Percentiles rank a stretch among this genome's conserved stretches.
Conservation (phyloP, 2,329 filamentous ascomycete genomes). For the Phaeoacremonium minimum region DNA sequence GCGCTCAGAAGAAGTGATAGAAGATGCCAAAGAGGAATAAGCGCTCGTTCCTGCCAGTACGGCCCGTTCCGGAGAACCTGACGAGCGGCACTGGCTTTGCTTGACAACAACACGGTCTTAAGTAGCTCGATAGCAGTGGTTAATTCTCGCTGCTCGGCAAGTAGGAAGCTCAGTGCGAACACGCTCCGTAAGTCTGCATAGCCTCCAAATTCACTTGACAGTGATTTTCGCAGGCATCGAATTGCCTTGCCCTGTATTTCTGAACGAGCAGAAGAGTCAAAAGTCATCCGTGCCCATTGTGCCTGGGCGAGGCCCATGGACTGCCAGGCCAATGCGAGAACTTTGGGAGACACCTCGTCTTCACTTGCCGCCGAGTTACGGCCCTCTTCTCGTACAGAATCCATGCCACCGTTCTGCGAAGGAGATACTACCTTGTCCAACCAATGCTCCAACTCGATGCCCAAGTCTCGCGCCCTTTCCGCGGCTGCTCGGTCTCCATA, state of each 20-base stretch:
- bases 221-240: constrained; percentile 66
- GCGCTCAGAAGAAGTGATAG: constrained; percentile 82
- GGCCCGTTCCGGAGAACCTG: constrained; percentile 39
- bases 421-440: constrained; percentile 54
- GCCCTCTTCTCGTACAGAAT: constrained; percentile 13
- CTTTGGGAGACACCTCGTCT: constrained; percentile 47
- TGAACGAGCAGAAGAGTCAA: constrained; percentile 65
- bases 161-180: constrained; percentile 77
- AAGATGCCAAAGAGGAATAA: constrained; percentile 87
- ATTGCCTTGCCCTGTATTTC: constrained; percentile 76
- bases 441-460: constrained; percentile 69
- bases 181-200: constrained; percentile 69
- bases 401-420: constrained; percentile 14
- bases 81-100: constrained; percentile 40
- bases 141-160: constrained; percentile 82
- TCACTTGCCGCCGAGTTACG: constrained; percentile 12
- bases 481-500: constrained; percentile 73
- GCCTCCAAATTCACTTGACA: constrained; percentile 62
- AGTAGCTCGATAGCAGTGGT: constrained; percentile 76
- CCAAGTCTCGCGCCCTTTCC: constrained; percentile 73
- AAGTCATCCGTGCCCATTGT: constrained; percentile 81
- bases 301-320: constrained; percentile 83
- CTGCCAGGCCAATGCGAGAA: constrained; percentile 71
- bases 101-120: constrained; percentile 67
- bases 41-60: constrained; percentile 58